Percentiles rank a stretch among this genome's conserved stretches.
Evolutionary conservation across 1,139 yeast species (phyloP).

Genomic region (Diutina ranongensis): DNA sequence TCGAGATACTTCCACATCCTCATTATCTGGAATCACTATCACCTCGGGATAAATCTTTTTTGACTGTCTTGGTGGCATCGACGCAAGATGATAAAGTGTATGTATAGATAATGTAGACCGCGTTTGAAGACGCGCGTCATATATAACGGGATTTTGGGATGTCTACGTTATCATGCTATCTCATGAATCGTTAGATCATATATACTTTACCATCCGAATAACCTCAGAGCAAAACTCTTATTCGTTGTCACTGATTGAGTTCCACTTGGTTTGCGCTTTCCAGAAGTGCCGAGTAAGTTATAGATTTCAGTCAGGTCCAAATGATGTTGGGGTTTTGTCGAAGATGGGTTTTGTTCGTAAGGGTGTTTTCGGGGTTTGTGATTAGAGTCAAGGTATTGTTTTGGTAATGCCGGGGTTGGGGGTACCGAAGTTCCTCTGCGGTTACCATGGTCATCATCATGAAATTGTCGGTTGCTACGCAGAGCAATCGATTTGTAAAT

Average conservation of each 20-base stretch:
- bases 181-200: constrained; percentile 5
- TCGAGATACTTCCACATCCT: neutral
- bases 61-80: neutral
- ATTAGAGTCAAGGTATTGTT: neutral
- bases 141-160: too few species aligned
- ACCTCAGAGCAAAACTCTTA: constrained; percentile 1
- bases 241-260: neutral
- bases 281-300: constrained; percentile 1
- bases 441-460: neutral
- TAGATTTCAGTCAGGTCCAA: constrained; percentile 1
- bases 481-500: constrained; percentile 29
- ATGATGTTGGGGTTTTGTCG: neutral
- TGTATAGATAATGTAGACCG: too few species aligned
- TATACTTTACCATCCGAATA: constrained; percentile 2
- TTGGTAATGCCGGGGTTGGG: constrained; percentile 1
- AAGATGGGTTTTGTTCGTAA: neutral
- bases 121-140: too few species aligned
- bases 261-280: neutral
- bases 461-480: constrained; percentile 14
- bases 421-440: neutral
- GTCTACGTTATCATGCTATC: too few species aligned
- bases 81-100: too few species aligned
- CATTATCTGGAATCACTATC: neutral
- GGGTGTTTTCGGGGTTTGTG: neutral
- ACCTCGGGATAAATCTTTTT: too few species aligned